Percentiles rank a stretch among this genome's conserved stretches.
phyloP scores from a whole-genome alignment of 1,284 basidiomycete species.

The Phaffia rhodozyma region DNA sequence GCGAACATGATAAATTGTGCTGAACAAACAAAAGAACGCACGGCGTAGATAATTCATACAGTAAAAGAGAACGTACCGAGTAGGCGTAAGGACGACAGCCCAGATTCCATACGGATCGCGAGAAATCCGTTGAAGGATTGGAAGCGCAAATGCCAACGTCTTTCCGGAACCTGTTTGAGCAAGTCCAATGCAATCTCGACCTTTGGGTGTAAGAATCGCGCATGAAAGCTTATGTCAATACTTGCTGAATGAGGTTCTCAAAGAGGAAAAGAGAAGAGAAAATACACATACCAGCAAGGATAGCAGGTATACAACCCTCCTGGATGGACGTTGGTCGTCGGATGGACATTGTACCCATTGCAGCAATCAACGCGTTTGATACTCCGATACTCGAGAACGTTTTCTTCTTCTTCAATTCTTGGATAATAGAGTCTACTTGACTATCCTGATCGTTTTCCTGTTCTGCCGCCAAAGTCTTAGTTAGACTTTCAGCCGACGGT shows the following conservation, averaged over 20 bases:
- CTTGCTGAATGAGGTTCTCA: not conserved
- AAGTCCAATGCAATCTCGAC: constrained; percentile 87
- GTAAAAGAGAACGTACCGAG: constrained; percentile 46
- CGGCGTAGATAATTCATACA: not conserved
- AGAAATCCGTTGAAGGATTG: constrained; percentile 80
- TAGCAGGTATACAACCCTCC: constrained; percentile 72
- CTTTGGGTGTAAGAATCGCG: constrained; percentile 36
- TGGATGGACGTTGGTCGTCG: constrained; percentile 79
- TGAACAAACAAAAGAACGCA: not conserved
- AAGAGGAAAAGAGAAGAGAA: not conserved
- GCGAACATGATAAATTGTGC: not conserved
- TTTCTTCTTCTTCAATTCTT: constrained; percentile 38
- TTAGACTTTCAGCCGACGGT: not conserved
- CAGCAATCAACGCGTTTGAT: constrained; percentile 53
- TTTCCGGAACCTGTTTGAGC: constrained; percentile 98
- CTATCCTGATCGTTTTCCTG: not conserved
- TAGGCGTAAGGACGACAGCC: constrained; percentile 86
- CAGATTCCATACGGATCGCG: constrained; percentile 87
- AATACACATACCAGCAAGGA: constrained; percentile 56
- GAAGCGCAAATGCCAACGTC: constrained; percentile 92
- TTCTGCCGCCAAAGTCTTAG: not conserved
- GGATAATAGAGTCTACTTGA: not conserved
- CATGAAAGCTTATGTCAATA: not conserved
- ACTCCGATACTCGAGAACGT: constrained; percentile 62
- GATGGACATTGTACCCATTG: constrained; percentile 75